Conservation (phyloP, 2,329 filamentous ascomycete species). For the Penicillium aurantiogriseum region DNA sequence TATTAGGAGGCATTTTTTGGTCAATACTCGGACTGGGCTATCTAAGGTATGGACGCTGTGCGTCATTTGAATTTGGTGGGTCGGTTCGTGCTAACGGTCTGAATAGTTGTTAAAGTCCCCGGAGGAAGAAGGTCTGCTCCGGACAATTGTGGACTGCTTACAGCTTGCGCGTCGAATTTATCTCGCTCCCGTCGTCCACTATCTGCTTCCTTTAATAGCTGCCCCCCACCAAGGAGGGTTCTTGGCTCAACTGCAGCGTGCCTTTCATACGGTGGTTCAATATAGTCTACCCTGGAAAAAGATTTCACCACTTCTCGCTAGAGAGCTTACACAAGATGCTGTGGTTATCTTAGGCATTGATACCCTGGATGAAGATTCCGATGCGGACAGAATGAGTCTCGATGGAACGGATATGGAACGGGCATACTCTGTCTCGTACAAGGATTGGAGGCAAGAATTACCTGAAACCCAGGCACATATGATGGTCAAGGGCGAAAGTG, state of each 20-base stretch:
- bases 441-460: constrained; percentile 36
- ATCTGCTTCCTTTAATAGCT: constrained; percentile 32
- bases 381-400: constrained; percentile 16
- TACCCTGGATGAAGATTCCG: constrained; percentile 26
- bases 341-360: constrained; percentile 45
- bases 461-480: constrained; percentile 28
- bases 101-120: constrained; percentile 27
- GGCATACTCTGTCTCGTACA: constrained; percentile 38
- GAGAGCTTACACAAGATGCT: constrained; percentile 46
- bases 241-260: constrained; percentile 40
- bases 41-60: constrained; percentile 29
- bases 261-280: constrained; percentile 49
- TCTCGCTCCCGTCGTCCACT: constrained; percentile 36
- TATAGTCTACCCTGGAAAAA: constrained; percentile 46
- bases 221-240: constrained; percentile 28
- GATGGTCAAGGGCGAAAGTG: constrained; percentile 35
- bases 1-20: constrained; percentile 44
- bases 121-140: constrained; percentile 28
- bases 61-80: not conserved
- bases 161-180: constrained; percentile 40
- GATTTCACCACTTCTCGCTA: constrained; percentile 46
- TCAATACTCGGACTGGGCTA: constrained; percentile 36
- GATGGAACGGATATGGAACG: constrained; percentile 42
- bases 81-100: constrained; percentile 3
- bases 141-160: constrained; percentile 36